phyloP scores from a whole-genome alignment of 768 basidiomycete species.

The Collybia sordida region DNA sequence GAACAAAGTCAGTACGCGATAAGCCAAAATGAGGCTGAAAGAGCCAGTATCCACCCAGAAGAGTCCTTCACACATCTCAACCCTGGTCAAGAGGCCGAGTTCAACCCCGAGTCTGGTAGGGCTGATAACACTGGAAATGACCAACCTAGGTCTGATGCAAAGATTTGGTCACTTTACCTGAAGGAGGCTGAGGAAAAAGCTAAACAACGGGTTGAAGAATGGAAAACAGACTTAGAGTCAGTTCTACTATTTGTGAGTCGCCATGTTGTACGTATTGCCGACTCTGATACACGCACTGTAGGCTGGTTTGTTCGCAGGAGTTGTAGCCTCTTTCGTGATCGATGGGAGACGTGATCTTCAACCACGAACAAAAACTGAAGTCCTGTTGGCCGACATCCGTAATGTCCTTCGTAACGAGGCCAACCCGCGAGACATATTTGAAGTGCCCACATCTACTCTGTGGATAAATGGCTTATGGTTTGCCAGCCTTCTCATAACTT shows the following conservation, averaged over 20 bases:
- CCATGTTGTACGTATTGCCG: no score
- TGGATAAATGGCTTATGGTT: not conserved
- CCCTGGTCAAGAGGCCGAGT: no score
- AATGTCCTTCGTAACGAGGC: not conserved
- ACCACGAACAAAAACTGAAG: not conserved
- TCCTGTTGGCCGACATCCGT: not conserved
- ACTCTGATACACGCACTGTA: not conserved
- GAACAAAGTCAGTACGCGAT: no score
- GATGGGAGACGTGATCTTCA: not conserved
- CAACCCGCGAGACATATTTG: not conserved
- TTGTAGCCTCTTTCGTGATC: slow-evolving; percentile 1
- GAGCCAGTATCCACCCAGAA: no score
- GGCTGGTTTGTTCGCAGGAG: slow-evolving; percentile 2
- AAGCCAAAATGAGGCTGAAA: no score
- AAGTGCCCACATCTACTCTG: not conserved
- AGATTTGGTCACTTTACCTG: not conserved
- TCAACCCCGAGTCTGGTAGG: no score
- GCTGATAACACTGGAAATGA: no score
- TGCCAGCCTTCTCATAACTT: not conserved
- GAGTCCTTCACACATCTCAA: no score
- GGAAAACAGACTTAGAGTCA: not conserved
- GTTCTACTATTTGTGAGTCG: not conserved
- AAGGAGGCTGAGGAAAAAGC: not conserved
- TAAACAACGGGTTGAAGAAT: not conserved
- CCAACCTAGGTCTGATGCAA: not conserved